These are phyloP conservation scores for Neofusicoccum umdonicola DNA, from an alignment of 2,329 filamentous ascomycete species.

Conservation along the genomic window DNA sequence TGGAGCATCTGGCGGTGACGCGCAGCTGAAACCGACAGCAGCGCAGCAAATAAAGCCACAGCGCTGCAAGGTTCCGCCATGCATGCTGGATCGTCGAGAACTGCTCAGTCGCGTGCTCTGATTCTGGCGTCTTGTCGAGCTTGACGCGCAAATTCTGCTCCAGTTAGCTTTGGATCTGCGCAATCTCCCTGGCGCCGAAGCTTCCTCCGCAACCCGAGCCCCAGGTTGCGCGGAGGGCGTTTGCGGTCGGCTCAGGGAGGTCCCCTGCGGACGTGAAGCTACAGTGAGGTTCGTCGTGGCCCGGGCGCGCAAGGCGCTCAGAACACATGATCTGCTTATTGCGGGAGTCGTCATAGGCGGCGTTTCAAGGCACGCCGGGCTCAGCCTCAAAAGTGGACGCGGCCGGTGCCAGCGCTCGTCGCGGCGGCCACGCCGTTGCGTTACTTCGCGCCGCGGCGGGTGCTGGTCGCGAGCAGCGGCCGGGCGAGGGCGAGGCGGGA, in stretches of 20 bases:
- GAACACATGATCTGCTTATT: not conserved
- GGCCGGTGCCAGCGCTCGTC: not conserved
- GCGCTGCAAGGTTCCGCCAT: not conserved
- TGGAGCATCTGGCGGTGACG: not conserved
- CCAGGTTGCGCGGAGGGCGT: not conserved
- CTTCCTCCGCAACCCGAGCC: not conserved
- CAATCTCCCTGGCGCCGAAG: not conserved
- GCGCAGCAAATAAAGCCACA: not conserved
- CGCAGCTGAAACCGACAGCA: slow-evolving; percentile 8
- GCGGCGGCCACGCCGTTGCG: not conserved
- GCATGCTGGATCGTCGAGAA: not conserved
- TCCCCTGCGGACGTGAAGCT: not conserved
- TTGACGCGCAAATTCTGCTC: not conserved
- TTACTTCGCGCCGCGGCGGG: not conserved
- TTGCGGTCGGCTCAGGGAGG: not conserved
- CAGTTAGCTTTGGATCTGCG: not conserved
- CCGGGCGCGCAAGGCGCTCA: not conserved
- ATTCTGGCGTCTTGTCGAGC: not conserved
- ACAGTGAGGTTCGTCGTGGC: not conserved
- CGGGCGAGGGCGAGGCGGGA: not conserved
- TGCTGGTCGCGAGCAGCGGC: not conserved
- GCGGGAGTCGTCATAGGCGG: not conserved
- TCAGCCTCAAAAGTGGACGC: slow-evolving; percentile 12
- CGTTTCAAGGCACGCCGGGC: slow-evolving; percentile 12
- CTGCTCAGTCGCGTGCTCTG: not conserved